These are phyloP conservation scores for Yarrowia yakushimensis DNA, from an alignment of 805 yeast genomes.

Conservation along the genomic window DNA sequence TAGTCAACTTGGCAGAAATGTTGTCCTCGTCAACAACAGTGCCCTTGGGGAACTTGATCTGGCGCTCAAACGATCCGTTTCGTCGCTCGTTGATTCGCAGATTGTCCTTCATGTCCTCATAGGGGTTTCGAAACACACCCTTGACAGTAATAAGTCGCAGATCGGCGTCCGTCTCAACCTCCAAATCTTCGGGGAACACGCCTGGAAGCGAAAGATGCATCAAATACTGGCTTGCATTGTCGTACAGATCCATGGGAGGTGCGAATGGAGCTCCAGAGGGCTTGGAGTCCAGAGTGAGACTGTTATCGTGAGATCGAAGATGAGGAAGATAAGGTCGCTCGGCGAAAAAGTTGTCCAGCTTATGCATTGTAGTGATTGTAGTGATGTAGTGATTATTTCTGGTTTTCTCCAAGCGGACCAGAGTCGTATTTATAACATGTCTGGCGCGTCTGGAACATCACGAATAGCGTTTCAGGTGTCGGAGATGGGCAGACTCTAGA, in stretches of 20 bases:
- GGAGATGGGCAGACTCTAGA: neutral
- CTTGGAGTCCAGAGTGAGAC: conserved; percentile 14
- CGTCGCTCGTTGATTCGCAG: conserved; percentile 52
- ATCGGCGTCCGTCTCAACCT: conserved; percentile 58
- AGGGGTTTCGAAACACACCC: conserved; percentile 38
- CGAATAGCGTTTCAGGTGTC: neutral
- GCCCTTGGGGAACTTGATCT: conserved; percentile 51
- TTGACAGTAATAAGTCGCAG: conserved; percentile 51
- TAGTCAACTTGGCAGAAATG: conserved; percentile 51
- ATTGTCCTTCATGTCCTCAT: conserved; percentile 40
- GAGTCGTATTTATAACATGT: neutral
- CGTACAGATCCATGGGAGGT: conserved; percentile 59
- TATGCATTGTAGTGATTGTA: neutral
- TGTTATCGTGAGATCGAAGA: conserved; percentile 15
- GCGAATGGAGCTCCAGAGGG: conserved; percentile 40
- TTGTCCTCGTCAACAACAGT: conserved; percentile 53
- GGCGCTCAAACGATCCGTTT: conserved; percentile 56
- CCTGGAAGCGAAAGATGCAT: conserved; percentile 58
- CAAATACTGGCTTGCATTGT: conserved; percentile 45
- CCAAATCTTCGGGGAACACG: conserved; percentile 50
- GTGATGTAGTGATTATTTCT: neutral
- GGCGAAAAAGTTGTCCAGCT: conserved; percentile 13
- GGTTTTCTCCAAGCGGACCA: neutral
- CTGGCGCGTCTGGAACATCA: neutral
- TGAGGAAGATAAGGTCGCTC: conserved; percentile 19